Evolutionary conservation across 805 yeast species (phyloP).

Genomic region (Wickerhamomyces tratensis): DNA sequence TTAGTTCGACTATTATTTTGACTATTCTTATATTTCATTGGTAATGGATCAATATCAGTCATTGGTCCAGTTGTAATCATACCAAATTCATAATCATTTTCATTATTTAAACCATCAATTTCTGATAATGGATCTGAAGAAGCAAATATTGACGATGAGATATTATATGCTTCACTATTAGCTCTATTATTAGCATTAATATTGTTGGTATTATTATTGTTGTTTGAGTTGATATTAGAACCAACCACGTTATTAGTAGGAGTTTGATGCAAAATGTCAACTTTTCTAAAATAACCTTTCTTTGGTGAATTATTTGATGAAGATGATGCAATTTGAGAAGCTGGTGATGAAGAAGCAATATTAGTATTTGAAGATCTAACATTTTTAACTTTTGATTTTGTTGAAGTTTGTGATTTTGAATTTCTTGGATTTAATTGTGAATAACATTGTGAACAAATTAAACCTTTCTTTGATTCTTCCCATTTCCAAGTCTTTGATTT

Average conservation of each 20-base stretch:
- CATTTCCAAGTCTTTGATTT: slow-evolving; percentile 19
- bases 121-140: slow-evolving; percentile 21
- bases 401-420: slow-evolving; percentile 9
- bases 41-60: slow-evolving; percentile 21
- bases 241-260: no score
- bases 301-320: no score
- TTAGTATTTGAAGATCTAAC: no score
- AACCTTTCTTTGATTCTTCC: slow-evolving; percentile 15
- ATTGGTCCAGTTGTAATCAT: slow-evolving; percentile 16
- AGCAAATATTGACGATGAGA: slow-evolving; percentile 4
- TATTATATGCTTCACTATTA: no score
- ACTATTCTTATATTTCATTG: slow-evolving; percentile 5
- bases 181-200: background rate
- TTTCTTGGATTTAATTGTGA: slow-evolving; percentile 7
- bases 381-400: slow-evolving; percentile 3
- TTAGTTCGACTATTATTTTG: no score
- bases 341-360: background rate
- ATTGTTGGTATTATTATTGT: background rate
- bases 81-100: slow-evolving; percentile 20
- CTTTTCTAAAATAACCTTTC: no score
- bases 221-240: no score
- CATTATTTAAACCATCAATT: slow-evolving; percentile 30
- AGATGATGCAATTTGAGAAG: background rate
- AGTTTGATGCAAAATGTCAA: no score
- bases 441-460: slow-evolving; percentile 17